Percentiles rank a stretch among this genome's conserved stretches.
Evolutionary conservation across 176 grass and related monocot species (phyloP).

Genomic region (Secale cereale): DNA sequence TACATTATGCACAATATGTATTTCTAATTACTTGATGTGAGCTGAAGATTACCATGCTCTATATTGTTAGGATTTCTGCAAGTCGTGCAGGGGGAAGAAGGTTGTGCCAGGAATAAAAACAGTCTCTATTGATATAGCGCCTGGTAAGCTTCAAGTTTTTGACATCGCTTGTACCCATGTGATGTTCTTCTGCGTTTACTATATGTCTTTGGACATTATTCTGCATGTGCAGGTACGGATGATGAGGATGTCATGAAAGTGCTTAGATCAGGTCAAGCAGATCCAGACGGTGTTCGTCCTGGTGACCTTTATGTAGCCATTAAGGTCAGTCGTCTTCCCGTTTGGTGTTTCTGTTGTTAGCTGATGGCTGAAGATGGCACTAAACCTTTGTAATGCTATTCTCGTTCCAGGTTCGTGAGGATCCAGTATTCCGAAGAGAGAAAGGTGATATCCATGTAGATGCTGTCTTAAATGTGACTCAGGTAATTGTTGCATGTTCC

Average conservation of each 20-base stretch:
- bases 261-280: conserved; percentile 73
- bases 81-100: conserved; percentile 75
- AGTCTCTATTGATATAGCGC: conserved; percentile 63
- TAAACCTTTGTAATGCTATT: conserved; percentile 7
- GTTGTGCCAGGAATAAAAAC: conserved; percentile 62
- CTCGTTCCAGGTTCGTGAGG: conserved; percentile 68
- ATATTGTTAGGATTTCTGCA: conserved; percentile 72
- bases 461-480: conserved; percentile 76
- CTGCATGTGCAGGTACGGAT: conserved; percentile 58
- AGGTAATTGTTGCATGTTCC: conserved; percentile 51
- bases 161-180: background rate
- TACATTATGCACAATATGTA: background rate
- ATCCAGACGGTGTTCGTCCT: conserved; percentile 66
- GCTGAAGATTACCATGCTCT: conserved; percentile 22
- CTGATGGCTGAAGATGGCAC: background rate
- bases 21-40: conserved; percentile 12
- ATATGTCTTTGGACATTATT: conserved; percentile 8
- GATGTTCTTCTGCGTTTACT: background rate
- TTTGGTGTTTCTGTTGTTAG: background rate
- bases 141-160: conserved; percentile 46
- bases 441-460: conserved; percentile 94
- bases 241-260: conserved; percentile 72
- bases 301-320: conserved; percentile 93
- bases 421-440: conserved; percentile 90
- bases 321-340: conserved; percentile 41